phyloP scores from a whole-genome alignment of 495 filamentous ascomycete genomes.

The Hyaloscypha variabilis region DNA sequence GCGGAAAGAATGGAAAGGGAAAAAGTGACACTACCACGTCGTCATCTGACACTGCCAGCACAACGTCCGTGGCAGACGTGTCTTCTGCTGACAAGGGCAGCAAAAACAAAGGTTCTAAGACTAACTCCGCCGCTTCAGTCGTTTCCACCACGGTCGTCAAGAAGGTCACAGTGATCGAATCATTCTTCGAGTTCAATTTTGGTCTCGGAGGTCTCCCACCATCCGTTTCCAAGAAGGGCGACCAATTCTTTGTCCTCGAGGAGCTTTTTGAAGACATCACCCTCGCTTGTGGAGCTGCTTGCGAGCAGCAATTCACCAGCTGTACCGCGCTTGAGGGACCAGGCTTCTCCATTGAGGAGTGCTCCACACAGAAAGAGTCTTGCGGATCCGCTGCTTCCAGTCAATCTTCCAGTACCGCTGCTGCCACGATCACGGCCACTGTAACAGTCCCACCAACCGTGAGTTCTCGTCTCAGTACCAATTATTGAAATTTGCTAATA shows the following conservation, averaged over 20 bases:
- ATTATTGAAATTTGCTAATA: no score
- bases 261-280: constrained; percentile 25
- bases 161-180: constrained; percentile 24
- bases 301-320: constrained; percentile 22
- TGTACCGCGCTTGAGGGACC: constrained; percentile 25
- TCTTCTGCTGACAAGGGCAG: no score
- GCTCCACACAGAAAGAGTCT: constrained; percentile 19
- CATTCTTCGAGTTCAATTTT: constrained; percentile 28
- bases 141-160: constrained; percentile 14
- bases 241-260: constrained; percentile 20
- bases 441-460: constrained; percentile 21
- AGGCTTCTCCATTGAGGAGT: constrained; percentile 27
- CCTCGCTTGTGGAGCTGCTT: constrained; percentile 23
- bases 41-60: not conserved
- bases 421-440: constrained; percentile 21
- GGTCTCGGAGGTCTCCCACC: constrained; percentile 28
- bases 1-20: not conserved
- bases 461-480: not conserved
- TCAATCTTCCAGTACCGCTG: not conserved
- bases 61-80: not conserved
- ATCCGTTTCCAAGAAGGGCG: constrained; percentile 21
- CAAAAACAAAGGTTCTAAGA: not conserved
- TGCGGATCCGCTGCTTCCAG: constrained; percentile 19
- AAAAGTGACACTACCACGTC: not conserved
- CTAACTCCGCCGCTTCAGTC: not conserved